A percentile compares a stretch with the other conserved stretches of the same genome.
Conservation (phyloP, 139 green algal species). For the Haematococcus sp. region DNA sequence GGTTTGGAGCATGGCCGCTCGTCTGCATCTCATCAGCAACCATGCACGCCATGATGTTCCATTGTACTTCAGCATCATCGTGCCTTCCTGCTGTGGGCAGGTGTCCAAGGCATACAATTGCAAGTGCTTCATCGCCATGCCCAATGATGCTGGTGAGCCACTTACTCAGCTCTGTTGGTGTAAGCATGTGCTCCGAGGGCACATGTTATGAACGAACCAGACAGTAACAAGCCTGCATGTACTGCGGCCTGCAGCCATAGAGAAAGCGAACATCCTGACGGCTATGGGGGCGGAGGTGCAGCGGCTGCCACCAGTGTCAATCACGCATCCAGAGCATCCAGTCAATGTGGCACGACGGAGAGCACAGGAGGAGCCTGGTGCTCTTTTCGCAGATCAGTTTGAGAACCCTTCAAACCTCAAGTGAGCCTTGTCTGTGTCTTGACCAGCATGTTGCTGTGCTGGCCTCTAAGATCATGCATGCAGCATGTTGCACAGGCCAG, state of each 20-base stretch:
- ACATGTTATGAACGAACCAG: too few relatives aligned
- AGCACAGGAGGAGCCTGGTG: slow-evolving; percentile 45
- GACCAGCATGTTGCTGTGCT: neutral
- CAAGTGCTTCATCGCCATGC: slow-evolving; percentile 84
- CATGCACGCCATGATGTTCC: too few relatives aligned
- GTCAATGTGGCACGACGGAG: slow-evolving; percentile 81
- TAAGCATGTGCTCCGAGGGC: too few relatives aligned
- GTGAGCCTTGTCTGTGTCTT: slow-evolving; percentile 8
- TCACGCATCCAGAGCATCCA: slow-evolving; percentile 90
- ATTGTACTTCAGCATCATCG: too few relatives aligned
- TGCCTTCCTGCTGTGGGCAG: slow-evolving; percentile 1
- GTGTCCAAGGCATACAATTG: slow-evolving; percentile 6
- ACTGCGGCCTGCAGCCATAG: too few relatives aligned
- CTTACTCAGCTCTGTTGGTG: too few relatives aligned
- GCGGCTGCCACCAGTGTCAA: slow-evolving; percentile 86
- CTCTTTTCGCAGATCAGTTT: slow-evolving; percentile 95
- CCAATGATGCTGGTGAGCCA: too few relatives aligned
- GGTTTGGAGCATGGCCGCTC: too few relatives aligned
- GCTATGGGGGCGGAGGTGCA: slow-evolving; percentile 74
- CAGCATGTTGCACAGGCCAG: too few relatives aligned
- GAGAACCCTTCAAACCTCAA: slow-evolving; percentile 88
- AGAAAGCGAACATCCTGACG: slow-evolving; percentile 78
- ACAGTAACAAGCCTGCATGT: too few relatives aligned
- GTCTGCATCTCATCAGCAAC: too few relatives aligned
- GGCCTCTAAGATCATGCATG: too few relatives aligned